These are phyloP conservation scores for Alternaria incomplexa DNA, from an alignment of 2,329 filamentous ascomycete genomes.

Conservation along the genomic window DNA sequence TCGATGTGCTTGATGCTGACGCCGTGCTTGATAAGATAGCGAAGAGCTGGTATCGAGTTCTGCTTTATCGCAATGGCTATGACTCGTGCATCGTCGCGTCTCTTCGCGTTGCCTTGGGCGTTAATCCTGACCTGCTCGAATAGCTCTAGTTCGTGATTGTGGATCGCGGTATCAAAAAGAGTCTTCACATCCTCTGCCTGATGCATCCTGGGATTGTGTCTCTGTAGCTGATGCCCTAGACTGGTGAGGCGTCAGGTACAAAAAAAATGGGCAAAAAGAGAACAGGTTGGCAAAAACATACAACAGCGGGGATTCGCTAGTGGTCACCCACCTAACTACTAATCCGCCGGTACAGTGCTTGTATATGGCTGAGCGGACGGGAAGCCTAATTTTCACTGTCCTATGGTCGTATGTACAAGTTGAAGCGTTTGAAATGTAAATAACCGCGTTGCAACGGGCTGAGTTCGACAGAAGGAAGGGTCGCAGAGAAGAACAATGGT, in stretches of 20 bases:
- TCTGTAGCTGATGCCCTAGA: too few relatives aligned
- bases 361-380: not conserved
- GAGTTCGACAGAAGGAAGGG: not conserved
- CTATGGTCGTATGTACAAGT: not conserved
- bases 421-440: rapidly evolving
- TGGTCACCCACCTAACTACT: not conserved
- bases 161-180: not conserved
- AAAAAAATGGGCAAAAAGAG: not conserved
- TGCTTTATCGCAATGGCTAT: not conserved
- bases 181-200: not conserved
- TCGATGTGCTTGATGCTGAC: not conserved
- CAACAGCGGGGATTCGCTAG: not conserved
- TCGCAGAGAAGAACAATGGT: not conserved
- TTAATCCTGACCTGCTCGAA: not conserved
- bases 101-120: not conserved
- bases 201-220: too few relatives aligned
- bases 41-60: not conserved
- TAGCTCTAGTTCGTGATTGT: not conserved
- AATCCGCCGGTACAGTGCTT: rapidly evolving
- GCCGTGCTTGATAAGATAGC: not conserved
- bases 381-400: too few relatives aligned
- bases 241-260: too few relatives aligned
- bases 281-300: not conserved
- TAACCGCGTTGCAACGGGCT: not conserved
- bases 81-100: not conserved